Percentiles rank a stretch among this genome's conserved stretches.
phyloP scores from a whole-genome alignment of 2,329 filamentous ascomycete genomes.

The Sporothrix brunneoviolacea region DNA sequence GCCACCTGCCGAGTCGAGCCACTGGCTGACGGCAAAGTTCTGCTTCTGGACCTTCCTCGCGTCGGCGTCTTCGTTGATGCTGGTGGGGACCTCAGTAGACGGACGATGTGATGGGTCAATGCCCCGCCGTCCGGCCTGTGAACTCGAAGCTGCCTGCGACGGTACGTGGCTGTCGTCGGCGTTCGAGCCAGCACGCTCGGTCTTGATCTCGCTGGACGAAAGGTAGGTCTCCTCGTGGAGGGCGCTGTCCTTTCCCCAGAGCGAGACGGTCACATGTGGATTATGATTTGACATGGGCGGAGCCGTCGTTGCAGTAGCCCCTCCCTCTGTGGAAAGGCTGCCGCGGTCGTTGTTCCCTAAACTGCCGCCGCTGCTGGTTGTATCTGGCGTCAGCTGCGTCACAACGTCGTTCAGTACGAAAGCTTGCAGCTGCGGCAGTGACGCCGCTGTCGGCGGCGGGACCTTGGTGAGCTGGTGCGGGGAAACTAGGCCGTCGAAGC shows the following conservation, averaged over 20 bases:
- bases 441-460: constrained; percentile 27
- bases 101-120: constrained; percentile 42
- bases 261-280: constrained; percentile 50
- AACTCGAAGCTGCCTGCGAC: background rate
- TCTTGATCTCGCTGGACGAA: constrained; percentile 20
- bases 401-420: constrained; percentile 20
- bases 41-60: constrained; percentile 37
- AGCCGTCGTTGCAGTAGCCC: constrained; percentile 29
- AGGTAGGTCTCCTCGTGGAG: constrained; percentile 14
- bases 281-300: constrained; percentile 41
- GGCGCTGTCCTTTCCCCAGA: constrained; percentile 42
- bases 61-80: constrained; percentile 42
- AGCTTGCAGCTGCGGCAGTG: constrained; percentile 20
- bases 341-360: constrained; percentile 10
- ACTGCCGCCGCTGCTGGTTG: constrained; percentile 38
- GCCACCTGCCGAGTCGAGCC: constrained; percentile 35
- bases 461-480: constrained; percentile 37
- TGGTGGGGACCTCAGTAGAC: constrained; percentile 34
- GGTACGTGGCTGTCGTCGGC: background rate
- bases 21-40: constrained; percentile 44
- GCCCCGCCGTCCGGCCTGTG: constrained; percentile 25
- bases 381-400: constrained; percentile 41
- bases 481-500: constrained; percentile 31
- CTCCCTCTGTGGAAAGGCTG: constrained; percentile 42
- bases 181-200: background rate